These are phyloP conservation scores for Naganishia cerealis DNA, from an alignment of 1,284 basidiomycete genomes.

Conservation along the genomic window DNA sequence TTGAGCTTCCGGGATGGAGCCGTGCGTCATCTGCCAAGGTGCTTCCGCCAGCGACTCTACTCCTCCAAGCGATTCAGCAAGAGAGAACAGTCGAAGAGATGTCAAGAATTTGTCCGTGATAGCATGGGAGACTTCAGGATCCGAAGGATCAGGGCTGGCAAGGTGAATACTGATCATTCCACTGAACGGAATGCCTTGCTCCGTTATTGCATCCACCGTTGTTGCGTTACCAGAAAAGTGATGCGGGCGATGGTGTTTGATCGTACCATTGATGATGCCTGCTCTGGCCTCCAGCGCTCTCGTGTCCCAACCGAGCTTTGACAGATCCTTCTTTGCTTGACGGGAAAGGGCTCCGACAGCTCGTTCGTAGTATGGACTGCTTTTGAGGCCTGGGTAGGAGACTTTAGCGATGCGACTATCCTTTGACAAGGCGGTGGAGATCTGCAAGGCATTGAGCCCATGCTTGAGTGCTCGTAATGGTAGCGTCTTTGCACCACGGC, in stretches of 20 bases:
- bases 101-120: constrained; percentile 72
- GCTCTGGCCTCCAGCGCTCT: constrained; percentile 40
- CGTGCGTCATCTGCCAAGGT: constrained; percentile 74
- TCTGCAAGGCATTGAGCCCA: constrained; percentile 74
- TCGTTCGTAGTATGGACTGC: constrained; percentile 63
- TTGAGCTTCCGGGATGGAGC: constrained; percentile 68
- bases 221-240: constrained; percentile 31
- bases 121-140: constrained; percentile 23
- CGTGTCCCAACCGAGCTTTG: constrained; percentile 53
- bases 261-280: constrained; percentile 15
- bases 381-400: constrained; percentile 78
- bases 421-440: constrained; percentile 68
- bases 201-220: constrained; percentile 33
- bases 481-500: constrained; percentile 88
- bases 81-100: constrained; percentile 68
- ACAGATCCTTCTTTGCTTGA: constrained; percentile 69
- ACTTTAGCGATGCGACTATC: constrained; percentile 68
- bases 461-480: constrained; percentile 82
- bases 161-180: constrained; percentile 62
- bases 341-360: constrained; percentile 65
- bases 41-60: constrained; percentile 87
- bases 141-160: constrained; percentile 44
- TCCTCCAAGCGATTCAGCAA: constrained; percentile 88
- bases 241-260: constrained; percentile 43
- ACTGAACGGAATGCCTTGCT: constrained; percentile 72